Percentiles rank a stretch among this genome's conserved stretches.
These are phyloP conservation scores for Massospora cicadina DNA, from an alignment of 371 early-diverging fungal species.

Conservation along the genomic window DNA sequence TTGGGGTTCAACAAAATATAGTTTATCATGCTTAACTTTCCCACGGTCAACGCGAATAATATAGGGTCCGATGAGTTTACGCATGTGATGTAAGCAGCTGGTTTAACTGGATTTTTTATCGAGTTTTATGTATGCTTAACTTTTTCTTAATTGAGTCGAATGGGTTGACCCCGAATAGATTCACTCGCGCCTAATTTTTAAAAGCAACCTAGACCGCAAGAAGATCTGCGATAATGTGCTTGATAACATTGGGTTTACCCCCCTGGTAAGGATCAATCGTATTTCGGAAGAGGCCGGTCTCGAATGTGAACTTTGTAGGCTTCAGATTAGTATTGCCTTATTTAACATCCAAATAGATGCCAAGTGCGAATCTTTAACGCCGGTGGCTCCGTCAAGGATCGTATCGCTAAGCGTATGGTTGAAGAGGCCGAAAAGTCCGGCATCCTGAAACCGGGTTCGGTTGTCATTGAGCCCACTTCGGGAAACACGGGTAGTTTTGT, in stretches of 20 bases:
- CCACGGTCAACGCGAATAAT: background rate
- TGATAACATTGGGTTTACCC: constrained; percentile 92
- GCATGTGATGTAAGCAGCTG: constrained; percentile 5
- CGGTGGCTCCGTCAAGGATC: constrained; percentile 95
- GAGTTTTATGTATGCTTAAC: background rate
- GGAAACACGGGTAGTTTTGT: constrained; percentile 69
- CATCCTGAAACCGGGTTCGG: constrained; percentile 68
- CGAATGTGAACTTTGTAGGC: constrained; percentile 84
- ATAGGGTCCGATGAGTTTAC: constrained; percentile 3
- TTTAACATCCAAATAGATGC: constrained; percentile 39
- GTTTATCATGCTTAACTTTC: too few species aligned
- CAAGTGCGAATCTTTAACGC: constrained; percentile 95
- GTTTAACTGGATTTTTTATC: background rate
- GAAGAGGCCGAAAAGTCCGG: constrained; percentile 87
- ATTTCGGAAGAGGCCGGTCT: constrained; percentile 72
- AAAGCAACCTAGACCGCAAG: constrained; percentile 36
- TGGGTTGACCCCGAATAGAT: background rate
- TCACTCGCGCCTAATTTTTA: background rate
- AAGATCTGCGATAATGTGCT: constrained; percentile 51
- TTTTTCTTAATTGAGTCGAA: background rate
- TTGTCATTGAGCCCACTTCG: constrained; percentile 91
- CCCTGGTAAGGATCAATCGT: constrained; percentile 72
- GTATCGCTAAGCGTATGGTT: constrained; percentile 87
- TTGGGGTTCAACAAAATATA: too few species aligned
- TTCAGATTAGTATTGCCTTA: background rate